phyloP scores from a whole-genome alignment of 2,329 filamentous ascomycete genomes.

The Tolypocladium tundrense region DNA sequence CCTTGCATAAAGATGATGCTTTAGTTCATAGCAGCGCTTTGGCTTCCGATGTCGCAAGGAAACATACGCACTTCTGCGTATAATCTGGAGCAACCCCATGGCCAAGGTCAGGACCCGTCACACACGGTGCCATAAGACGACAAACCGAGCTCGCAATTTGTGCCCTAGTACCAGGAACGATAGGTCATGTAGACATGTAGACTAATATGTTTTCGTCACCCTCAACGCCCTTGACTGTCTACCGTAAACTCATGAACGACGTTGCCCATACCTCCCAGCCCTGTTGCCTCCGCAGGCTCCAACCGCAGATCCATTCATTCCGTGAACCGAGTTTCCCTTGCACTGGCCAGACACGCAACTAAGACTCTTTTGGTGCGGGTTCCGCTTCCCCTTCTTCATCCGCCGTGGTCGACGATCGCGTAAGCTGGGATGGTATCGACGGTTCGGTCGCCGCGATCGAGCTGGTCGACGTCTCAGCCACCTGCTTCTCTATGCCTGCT shows the following conservation, averaged over 20 bases:
- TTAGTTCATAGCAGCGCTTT: background rate
- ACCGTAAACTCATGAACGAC: background rate
- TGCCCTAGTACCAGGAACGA: background rate
- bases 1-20: background rate
- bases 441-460: conserved; percentile 30
- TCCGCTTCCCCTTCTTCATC: conserved; percentile 22
- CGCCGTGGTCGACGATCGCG: conserved; percentile 32
- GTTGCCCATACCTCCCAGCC: background rate
- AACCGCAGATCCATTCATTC: background rate
- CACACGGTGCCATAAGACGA: background rate
- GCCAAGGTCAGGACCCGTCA: background rate
- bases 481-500: conserved; percentile 35
- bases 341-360: background rate
- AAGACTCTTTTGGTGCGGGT: conserved; percentile 9
- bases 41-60: background rate
- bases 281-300: background rate
- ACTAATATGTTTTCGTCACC: background rate
- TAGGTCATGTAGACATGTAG: background rate
- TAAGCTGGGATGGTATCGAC: conserved; percentile 36
- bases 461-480: conserved; percentile 30
- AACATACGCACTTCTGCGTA: background rate
- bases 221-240: background rate
- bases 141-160: background rate
- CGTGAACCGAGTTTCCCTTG: background rate
- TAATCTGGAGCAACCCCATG: background rate